phyloP scores from a whole-genome alignment of 495 filamentous ascomycete species.

The Penicillium lividum region DNA sequence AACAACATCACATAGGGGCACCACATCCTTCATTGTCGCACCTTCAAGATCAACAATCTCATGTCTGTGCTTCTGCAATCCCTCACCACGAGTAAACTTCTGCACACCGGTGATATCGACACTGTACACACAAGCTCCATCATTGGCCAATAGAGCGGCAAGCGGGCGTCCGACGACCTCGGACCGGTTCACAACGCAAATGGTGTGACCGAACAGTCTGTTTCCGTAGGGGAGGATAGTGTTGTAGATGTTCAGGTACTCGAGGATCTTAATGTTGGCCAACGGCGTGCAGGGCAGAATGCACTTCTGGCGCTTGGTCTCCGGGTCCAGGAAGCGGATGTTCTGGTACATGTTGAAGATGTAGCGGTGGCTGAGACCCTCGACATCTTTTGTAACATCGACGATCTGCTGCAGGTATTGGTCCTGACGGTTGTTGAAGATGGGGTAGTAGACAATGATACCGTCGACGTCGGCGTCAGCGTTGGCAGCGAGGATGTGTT shows the following conservation, averaged over 20 bases:
- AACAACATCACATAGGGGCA: slow-evolving; percentile 87
- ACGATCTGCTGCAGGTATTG: slow-evolving; percentile 96
- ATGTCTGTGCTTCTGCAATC: slow-evolving; percentile 77
- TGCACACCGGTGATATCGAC: slow-evolving; percentile 93
- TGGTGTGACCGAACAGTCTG: slow-evolving; percentile 82
- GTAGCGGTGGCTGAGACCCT: slow-evolving; percentile 90
- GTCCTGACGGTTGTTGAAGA: slow-evolving; percentile 87
- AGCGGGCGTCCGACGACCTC: slow-evolving; percentile 94
- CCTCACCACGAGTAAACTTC: slow-evolving; percentile 82
- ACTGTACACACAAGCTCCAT: slow-evolving; percentile 91
- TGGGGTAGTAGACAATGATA: slow-evolving; percentile 98
- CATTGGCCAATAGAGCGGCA: slow-evolving; percentile 93
- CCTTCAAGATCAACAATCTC: slow-evolving; percentile 78
- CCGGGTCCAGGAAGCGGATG: slow-evolving; percentile 84
- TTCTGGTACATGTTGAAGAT: slow-evolving; percentile 99
- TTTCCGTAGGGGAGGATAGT: slow-evolving; percentile 93
- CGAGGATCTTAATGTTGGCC: slow-evolving; percentile 93
- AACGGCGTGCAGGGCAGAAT: slow-evolving; percentile 95
- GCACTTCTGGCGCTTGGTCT: slow-evolving; percentile 75
- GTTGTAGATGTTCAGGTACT: slow-evolving; percentile 95
- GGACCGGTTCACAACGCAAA: slow-evolving; percentile 91
- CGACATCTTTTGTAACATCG: slow-evolving; percentile 86
- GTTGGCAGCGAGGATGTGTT: slow-evolving; percentile 81
- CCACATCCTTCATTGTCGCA: slow-evolving; percentile 73
- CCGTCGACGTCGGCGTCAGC: slow-evolving; percentile 75